Conservation (phyloP, 2,329 filamentous ascomycete species). For the Pseudogymnoascus sp. region DNA sequence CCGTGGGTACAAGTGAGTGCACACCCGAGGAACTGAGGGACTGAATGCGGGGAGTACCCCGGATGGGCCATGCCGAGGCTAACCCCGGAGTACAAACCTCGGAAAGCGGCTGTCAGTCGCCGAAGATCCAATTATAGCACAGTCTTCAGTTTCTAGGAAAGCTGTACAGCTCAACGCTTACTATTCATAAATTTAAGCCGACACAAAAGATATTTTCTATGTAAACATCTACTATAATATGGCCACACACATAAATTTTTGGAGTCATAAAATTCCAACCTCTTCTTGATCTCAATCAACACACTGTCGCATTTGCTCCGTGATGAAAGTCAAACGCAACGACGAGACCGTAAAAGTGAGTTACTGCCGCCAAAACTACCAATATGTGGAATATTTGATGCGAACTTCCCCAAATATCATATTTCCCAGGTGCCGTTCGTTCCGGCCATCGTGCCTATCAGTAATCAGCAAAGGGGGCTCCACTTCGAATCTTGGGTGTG, state of each 20-base stretch:
- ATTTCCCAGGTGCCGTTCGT: constrained; percentile 63
- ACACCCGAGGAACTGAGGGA: not conserved
- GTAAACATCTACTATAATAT: not conserved
- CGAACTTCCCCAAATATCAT: constrained; percentile 86
- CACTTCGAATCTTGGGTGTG: not conserved
- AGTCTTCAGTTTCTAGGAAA: not conserved
- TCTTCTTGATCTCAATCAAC: not conserved
- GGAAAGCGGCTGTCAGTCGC: not conserved
- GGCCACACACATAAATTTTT: not conserved
- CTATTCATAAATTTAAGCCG: not conserved
- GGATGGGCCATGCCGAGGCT: not conserved
- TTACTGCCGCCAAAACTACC: constrained; percentile 71
- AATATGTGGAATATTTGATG: constrained; percentile 95
- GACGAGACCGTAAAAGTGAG: constrained; percentile 72
- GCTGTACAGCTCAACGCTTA: not conserved
- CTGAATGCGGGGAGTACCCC: constrained; percentile 2
- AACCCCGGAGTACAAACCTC: not conserved
- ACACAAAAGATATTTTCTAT: not conserved
- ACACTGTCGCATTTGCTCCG: constrained; percentile 27
- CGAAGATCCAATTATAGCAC: constrained; percentile 3
- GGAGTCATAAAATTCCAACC: not conserved
- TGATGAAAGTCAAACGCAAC: constrained; percentile 85
- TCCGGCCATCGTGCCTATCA: constrained; percentile 70
- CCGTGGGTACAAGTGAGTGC: not conserved
- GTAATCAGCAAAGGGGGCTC: constrained; percentile 15